Evolutionary conservation across 345 rosid genomes (phyloP), one percentile per base, ranked within the genome.

Genomic region (Clarkia xantiana): DNA sequence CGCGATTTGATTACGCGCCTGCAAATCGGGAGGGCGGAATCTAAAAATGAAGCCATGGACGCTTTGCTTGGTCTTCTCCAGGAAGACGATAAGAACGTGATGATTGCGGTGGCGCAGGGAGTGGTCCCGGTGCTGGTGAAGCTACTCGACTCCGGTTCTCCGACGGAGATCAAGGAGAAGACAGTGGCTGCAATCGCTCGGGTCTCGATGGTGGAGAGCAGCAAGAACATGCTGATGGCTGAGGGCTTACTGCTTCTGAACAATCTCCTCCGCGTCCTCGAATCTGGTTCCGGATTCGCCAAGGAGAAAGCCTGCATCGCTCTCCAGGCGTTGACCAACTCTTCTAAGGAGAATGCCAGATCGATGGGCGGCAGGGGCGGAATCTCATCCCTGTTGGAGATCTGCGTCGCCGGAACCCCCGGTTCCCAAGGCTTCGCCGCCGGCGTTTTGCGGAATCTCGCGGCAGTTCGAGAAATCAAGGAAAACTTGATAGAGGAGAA

Each of bases 71-170:
- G 73, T 0, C 54, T 86, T 11, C 56, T 81, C 12, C 59, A 51
- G 15, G 83, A 71, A 65, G 84, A 86, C 56, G 96, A 86, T 53
- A 90, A 83, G 82, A 86, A 79, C 72, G 94, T 90, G 25, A 63
- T 86, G 91, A 74, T 86, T 22, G 78, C 80, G 3, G 94, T 86
- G 18, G 86, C 94, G 10, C 96, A 86, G 51, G 97, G 97, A 13
- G 67, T 86, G 44, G 86, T 90, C 40, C 96, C 91, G 1, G 83
- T 83, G 50, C 71, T 90, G 5, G 77, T 77, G 38, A 66, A 81
- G 20, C 72, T 83, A 11, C 71, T 86, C 11, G 96, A 86, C 63
- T 77, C 81, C 14, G 64, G 73, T 45, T 77, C 78, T 10, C 14
- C 55, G 40, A 19, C 29, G 44, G 78, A 65, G 44, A 71, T 79